Percentiles rank a stretch among this genome's conserved stretches.
Conservation (phyloP, 2,329 filamentous ascomycete species). For the Penicillium decumbens region DNA sequence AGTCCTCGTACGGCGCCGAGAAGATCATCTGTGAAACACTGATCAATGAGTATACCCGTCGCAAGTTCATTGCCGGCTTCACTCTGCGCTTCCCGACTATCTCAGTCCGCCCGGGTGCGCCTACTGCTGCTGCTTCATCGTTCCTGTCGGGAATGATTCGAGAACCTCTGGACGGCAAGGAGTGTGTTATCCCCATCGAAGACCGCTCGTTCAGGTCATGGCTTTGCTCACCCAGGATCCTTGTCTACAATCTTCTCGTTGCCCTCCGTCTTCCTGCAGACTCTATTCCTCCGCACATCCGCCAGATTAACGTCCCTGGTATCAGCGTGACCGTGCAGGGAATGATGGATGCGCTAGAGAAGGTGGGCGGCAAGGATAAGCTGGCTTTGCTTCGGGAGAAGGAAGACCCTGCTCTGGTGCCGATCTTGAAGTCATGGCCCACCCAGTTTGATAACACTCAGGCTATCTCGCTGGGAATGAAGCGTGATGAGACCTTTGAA, state of each 20-base stretch:
- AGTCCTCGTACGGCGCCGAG: slow-evolving; percentile 60
- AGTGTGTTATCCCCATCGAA: slow-evolving; percentile 52
- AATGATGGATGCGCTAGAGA: slow-evolving; percentile 54
- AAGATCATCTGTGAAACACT: slow-evolving; percentile 60
- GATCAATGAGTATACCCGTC: slow-evolving; percentile 60
- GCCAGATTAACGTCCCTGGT: slow-evolving; percentile 57
- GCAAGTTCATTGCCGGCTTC: slow-evolving; percentile 56
- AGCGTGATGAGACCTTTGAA: slow-evolving; percentile 51
- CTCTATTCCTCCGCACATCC: slow-evolving; percentile 41
- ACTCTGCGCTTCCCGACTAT: slow-evolving; percentile 59
- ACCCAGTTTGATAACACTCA: slow-evolving; percentile 52
- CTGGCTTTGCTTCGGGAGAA: slow-evolving; percentile 50
- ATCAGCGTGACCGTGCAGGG: slow-evolving; percentile 50
- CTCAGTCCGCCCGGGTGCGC: slow-evolving; percentile 56
- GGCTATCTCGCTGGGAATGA: slow-evolving; percentile 50
- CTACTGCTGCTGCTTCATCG: slow-evolving; percentile 58
- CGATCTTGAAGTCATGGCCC: slow-evolving; percentile 55
- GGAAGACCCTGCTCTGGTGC: slow-evolving; percentile 48
- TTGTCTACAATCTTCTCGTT: slow-evolving; percentile 53
- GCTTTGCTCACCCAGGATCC: slow-evolving; percentile 51
- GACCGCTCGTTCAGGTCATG: slow-evolving; percentile 50
- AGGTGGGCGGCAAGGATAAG: slow-evolving; percentile 52
- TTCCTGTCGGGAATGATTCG: slow-evolving; percentile 62
- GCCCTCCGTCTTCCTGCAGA: slow-evolving; percentile 44
- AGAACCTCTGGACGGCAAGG: slow-evolving; percentile 55